A percentile compares a stretch with the other conserved stretches of the same genome.
Evolutionary conservation across 306 rosid species (phyloP).

Genomic region (Trifolium repens): DNA sequence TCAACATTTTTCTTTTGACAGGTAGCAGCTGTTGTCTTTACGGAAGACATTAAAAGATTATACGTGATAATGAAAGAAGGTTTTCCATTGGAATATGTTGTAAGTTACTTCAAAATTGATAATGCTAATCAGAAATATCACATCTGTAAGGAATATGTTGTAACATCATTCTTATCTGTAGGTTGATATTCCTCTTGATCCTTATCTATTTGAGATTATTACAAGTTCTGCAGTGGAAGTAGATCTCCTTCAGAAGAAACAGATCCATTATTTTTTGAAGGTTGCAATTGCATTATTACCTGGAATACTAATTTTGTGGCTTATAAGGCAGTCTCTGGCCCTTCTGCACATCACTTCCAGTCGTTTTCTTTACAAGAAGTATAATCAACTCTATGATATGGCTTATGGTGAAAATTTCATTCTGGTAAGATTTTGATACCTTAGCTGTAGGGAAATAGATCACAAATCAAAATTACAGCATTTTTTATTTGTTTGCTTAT

Average conservation of each 20-base stretch:
- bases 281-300: constrained; percentile 78
- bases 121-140: constrained; percentile 40
- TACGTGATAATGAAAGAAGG: constrained; percentile 96
- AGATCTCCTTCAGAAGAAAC: constrained; percentile 87
- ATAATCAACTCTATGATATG: constrained; percentile 90
- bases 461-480: constrained; percentile 16
- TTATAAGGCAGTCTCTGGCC: constrained; percentile 77
- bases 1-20: constrained; percentile 51
- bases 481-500: constrained; percentile 13
- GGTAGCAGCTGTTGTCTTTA: constrained; percentile 94
- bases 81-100: constrained; percentile 88
- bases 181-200: constrained; percentile 97
- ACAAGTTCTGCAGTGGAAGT: constrained; percentile 91
- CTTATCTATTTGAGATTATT: constrained; percentile 85
- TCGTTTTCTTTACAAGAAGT: constrained; percentile 88
- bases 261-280: constrained; percentile 89
- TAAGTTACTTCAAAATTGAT: constrained; percentile 55
- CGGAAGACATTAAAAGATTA: constrained; percentile 82
- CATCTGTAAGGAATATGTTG: constrained; percentile 18
- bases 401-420: constrained; percentile 92
- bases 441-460: constrained; percentile 11
- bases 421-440: constrained; percentile 59
- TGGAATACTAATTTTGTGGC: constrained; percentile 86
- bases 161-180: constrained; percentile 48
- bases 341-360: constrained; percentile 73